Evolutionary conservation across 768 basidiomycete genomes (phyloP), one percentile per base, ranked within the genome.

Genomic region (Filobasidium wieringae): DNA sequence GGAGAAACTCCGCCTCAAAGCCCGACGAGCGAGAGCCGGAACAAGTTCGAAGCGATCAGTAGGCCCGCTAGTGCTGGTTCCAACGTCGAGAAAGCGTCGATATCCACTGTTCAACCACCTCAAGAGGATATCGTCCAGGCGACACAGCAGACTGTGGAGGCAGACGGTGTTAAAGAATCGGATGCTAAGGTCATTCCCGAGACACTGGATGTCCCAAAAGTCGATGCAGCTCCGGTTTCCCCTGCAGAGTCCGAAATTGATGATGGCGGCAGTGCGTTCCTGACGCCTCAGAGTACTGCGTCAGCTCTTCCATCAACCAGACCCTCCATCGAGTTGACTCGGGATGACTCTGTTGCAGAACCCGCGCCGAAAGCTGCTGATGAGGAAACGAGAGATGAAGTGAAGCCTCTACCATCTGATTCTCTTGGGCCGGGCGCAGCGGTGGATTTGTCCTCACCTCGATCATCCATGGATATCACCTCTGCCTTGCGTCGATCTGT

Each of bases 211-310:
- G 37, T 6, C 30, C 36, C 24, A 7, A 51, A 22, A n/a, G 36
- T 6, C 29, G 36, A 29, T 36, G 62, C 19, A 15, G 52, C 29
- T 32, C 54, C 47, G 32, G 41, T 4, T 50, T 58, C 47, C 24
- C 50, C 2, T 36, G 40, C 56, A 14, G 51, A 33, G 7, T 60
- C 51, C 3, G 56, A 56, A 6, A 51, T 53, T 17, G 60, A 60
- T 4, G 63, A 57, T 7, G 64, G 64, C 33, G 63, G 62, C 22
- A 61, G 57, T 15, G 31, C 33, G 5, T 69, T 69, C 56, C 63
- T 58, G 14, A 69, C 68, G 26, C 68, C 68, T 0, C 63, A 65
- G 54, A 64, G 63, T 14, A 53, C 39, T 4, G 51, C 52, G 26
- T 30, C 52, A 14, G 64, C 65, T 7, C 50, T 69, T 26, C 51